These are phyloP conservation scores for Populus trichocarpa DNA, from an alignment of 441 rosid genomes.

Conservation along the genomic window DNA sequence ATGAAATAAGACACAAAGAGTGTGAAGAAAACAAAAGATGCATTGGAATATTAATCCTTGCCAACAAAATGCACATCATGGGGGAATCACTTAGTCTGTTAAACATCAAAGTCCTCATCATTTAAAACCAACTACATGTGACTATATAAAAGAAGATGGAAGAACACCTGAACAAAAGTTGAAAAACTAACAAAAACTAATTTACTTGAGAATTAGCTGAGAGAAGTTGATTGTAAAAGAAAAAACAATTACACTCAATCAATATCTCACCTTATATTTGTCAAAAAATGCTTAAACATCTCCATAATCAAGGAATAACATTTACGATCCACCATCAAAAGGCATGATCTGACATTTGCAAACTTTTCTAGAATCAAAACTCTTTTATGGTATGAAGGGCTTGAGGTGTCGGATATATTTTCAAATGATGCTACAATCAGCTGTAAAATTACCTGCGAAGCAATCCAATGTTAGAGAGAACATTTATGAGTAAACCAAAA, in stretches of 20 bases:
- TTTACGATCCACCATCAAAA: constrained; percentile 88
- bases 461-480: not conserved
- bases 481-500: not conserved
- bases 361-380: constrained; percentile 57
- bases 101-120: too few species aligned
- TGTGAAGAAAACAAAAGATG: too few species aligned
- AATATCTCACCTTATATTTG: constrained; percentile 10
- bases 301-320: constrained; percentile 60
- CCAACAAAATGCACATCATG: too few species aligned
- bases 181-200: not conserved
- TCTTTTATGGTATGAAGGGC: constrained; percentile 57
- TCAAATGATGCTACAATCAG: constrained; percentile 54
- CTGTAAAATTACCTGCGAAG: constrained; percentile 19
- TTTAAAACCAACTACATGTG: too few species aligned
- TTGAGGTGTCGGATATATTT: constrained; percentile 49
- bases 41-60: too few species aligned
- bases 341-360: constrained; percentile 42
- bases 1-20: not conserved
- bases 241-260: not conserved
- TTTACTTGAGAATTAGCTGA: not conserved
- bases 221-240: not conserved
- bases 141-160: too few species aligned
- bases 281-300: constrained; percentile 61
- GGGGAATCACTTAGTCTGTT: too few species aligned
- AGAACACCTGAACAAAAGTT: too few species aligned